Base-by-base conservation (phyloP, 352 stramenopile species). In the Pythium scleroteichum region DNA sequence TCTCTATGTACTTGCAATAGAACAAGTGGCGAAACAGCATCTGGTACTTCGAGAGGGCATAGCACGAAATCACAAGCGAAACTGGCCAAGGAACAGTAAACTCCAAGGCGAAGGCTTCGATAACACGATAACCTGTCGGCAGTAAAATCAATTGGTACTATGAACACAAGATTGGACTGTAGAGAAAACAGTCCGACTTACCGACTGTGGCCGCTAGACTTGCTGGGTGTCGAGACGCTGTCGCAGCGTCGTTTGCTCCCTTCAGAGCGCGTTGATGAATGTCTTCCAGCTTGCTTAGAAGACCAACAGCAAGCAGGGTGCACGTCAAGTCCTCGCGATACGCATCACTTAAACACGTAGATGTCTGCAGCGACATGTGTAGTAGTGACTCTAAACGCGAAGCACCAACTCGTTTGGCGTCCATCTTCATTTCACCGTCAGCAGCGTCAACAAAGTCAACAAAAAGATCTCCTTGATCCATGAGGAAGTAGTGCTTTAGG, bases 11-110 rank as follows among this genome's bases (percentile, higher is more conserved):
- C 74, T 99, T 99, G 65, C 92, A 97, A 69, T 99, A 99, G 75
- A 99, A 99, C 3, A 99, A 76, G 54, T 99, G 96, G 0, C 97
- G 92, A 66, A 99, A 99, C 17, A 99, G 86, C 71, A 99, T 94
- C 72, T 99, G 97, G 70, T 99, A 99, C 74, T 98, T 99, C 17
- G 86, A 94, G 46, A 99, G 68, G 8, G 87, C 86, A 1, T 90
- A 85, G 32, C 88, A 87, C 0, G 95, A 99, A 12, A 99, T 85
- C 4, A 99, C 86, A n/a, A 99, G 81, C 9, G 95, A 98, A 0
- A 98, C 72, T 26, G 98, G 98, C 88, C 98, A 99, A n/a, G 88
- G 88, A 26, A 99, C 94, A 24, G 87, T 88, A 73, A 98, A 98
- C 41, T 99, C 94, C 12, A 99, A 78, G 14, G 92, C 96, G 47